Base-by-base conservation (phyloP, 805 yeast genomes). In the Candida hungchunana region DNA sequence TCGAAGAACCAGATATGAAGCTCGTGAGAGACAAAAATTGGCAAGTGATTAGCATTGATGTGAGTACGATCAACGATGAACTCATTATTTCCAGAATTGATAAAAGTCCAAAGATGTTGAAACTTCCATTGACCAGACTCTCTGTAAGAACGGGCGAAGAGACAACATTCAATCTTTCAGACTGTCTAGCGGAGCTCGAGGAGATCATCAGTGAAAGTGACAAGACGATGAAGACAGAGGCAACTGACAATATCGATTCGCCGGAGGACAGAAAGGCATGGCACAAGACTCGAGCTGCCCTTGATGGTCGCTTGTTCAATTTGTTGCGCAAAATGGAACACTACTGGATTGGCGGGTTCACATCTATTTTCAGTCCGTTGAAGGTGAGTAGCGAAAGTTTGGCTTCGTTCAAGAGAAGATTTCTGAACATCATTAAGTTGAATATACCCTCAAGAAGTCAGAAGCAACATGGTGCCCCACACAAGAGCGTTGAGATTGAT, bases 341-440 rank as follows among this genome's bases (percentile, higher is more conserved):
- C 16, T 61, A 64, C 37, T 85, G 96, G 89, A 61, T 90, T 24
- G 87, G 90, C 11, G 94, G 90, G 0, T 83, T 87, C 46, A 62
- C 62, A 34, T 79, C 88, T 0, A 51, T 86, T 3, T 81, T 89
- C 51, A 60, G 64, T 26, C 60, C 62, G 2, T 43, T 43, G 7
- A 47, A 48, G 3, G 44, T 61, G 2, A 56, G 63, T 12, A 37
- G 44, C 8, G 48, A 43, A 0, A 47, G 47, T 7, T 45, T 66
- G 11, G 37, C 36, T 3, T 35, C 42, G 8, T 73, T 79, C 43
- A 65, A 60, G 32, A 27, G 33, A 1, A 54, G 58, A 6, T 59
- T 77, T 31, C 52, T 63, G 23, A 52, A 45, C 2, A 59, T 75
- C 9, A 50, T 79, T 7, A 60, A 62, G n/a, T 59, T 59, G 24